Evolutionary conservation across 495 filamentous ascomycete genomes (phyloP).

Genomic region (Aspergillus affinis): DNA sequence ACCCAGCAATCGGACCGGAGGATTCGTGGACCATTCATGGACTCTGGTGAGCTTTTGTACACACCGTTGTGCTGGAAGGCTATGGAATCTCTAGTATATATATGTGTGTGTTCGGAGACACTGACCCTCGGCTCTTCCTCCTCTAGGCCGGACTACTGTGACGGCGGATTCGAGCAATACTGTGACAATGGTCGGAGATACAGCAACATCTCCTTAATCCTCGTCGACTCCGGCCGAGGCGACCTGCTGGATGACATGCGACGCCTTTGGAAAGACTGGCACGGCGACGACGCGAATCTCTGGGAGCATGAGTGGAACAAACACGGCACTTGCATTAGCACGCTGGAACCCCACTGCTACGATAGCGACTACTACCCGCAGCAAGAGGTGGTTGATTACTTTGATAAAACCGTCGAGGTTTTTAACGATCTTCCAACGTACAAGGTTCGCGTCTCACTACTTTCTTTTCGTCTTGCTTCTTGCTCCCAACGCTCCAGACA

Average conservation of each 20-base stretch:
- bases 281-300: conserved; percentile 63
- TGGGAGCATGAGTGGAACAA: conserved; percentile 91
- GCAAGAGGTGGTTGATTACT: conserved; percentile 61
- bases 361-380: conserved; percentile 54
- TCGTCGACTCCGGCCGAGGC: conserved; percentile 59
- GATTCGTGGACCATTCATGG: conserved; percentile 88
- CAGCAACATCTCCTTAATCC: conserved; percentile 66
- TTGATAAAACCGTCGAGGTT: conserved; percentile 55
- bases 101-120: conserved; percentile 1
- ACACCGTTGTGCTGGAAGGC: background rate
- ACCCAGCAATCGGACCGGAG: conserved; percentile 65
- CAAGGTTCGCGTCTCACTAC: conserved; percentile 28
- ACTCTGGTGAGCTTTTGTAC: conserved; percentile 56
- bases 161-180: conserved; percentile 73
- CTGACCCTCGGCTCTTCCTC: conserved; percentile 3
- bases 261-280: conserved; percentile 71
- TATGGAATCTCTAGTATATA: background rate
- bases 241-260: conserved; percentile 72
- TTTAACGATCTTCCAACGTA: conserved; percentile 48
- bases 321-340: conserved; percentile 66
- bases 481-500: background rate
- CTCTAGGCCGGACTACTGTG: conserved; percentile 76
- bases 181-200: conserved; percentile 69
- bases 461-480: background rate
- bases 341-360: conserved; percentile 72